Conservation (phyloP, 2,329 filamentous ascomycete species). For the Claviceps sp. region DNA sequence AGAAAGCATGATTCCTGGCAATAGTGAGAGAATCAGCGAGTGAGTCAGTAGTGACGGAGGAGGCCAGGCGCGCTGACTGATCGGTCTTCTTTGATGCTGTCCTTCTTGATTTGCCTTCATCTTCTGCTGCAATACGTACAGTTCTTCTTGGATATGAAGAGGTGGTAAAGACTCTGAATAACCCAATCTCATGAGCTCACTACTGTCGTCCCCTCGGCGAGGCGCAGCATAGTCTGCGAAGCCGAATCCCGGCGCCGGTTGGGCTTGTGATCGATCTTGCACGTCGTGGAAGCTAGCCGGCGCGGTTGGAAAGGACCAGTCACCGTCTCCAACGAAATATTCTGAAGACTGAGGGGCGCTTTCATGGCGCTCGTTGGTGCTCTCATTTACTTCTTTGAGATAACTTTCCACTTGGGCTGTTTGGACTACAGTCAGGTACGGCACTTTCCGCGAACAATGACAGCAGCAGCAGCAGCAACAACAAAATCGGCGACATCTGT, state of each 20-base stretch:
- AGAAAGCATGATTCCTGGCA: conserved; percentile 57
- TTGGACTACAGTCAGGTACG: neutral
- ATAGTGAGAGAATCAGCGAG: neutral
- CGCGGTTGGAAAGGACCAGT: conserved; percentile 7
- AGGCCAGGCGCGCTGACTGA: neutral
- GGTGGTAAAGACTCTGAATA: conserved; percentile 71
- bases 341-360: conserved; percentile 2
- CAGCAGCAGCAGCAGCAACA: neutral
- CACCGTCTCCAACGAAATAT: conserved; percentile 1
- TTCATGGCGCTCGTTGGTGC: conserved; percentile 6
- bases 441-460: neutral
- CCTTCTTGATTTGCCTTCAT: neutral
- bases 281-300: conserved; percentile 5
- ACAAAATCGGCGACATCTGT: no score
- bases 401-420: conserved; percentile 71
- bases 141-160: conserved; percentile 65
- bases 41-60: no score
- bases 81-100: neutral
- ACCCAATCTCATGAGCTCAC: conserved; percentile 58
- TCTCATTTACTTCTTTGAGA: conserved; percentile 49
- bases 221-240: conserved; percentile 8
- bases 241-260: conserved; percentile 5
- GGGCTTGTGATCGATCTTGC: conserved; percentile 3
- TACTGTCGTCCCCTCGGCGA: conserved; percentile 4
- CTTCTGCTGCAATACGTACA: conserved; percentile 39